phyloP scores from a whole-genome alignment of 352 stramenopile genomes.

The Peronospora belbahrii region DNA sequence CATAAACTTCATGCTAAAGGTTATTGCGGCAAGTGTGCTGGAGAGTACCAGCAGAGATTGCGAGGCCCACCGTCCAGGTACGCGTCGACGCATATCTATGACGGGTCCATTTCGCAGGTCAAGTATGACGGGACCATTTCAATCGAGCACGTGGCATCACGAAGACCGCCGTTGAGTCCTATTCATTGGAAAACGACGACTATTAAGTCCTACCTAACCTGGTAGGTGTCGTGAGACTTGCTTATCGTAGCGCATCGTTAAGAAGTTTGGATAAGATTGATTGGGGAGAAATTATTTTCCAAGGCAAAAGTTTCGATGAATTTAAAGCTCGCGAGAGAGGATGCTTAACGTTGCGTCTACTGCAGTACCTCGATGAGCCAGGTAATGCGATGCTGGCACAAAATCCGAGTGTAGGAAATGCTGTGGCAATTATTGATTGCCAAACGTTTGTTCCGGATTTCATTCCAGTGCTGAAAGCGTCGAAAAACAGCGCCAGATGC shows the following conservation, averaged over 20 bases:
- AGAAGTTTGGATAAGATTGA: slow-evolving; percentile 46
- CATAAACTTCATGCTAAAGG: slow-evolving; percentile 46
- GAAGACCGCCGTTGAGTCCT: slow-evolving; percentile 38
- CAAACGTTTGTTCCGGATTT: slow-evolving; percentile 85
- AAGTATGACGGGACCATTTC: slow-evolving; percentile 61
- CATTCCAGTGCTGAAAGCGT: slow-evolving; percentile 76
- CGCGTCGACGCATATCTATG: slow-evolving; percentile 81
- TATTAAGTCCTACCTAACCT: slow-evolving; percentile 63
- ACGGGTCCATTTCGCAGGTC: slow-evolving; percentile 38
- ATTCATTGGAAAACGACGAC: slow-evolving; percentile 80
- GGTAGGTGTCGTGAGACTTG: slow-evolving; percentile 67
- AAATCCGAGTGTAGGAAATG: slow-evolving; percentile 40
- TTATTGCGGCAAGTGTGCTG: slow-evolving; percentile 52
- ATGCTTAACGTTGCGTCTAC: slow-evolving; percentile 56
- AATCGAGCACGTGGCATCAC: slow-evolving; percentile 47
- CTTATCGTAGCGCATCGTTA: slow-evolving; percentile 39
- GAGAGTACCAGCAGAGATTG: slow-evolving; percentile 39
- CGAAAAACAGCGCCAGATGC: slow-evolving; percentile 62
- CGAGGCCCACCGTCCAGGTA: slow-evolving; percentile 42
- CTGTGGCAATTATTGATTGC: slow-evolving; percentile 81
- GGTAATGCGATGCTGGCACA: slow-evolving; percentile 43
- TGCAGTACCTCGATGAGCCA: slow-evolving; percentile 61
- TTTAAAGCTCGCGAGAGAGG: slow-evolving; percentile 50
- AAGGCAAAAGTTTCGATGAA: slow-evolving; percentile 63
- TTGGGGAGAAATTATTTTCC: slow-evolving; percentile 70